Evolutionary conservation across 1,284 basidiomycete genomes (phyloP).

Genomic region (Trichosporon sp.): DNA sequence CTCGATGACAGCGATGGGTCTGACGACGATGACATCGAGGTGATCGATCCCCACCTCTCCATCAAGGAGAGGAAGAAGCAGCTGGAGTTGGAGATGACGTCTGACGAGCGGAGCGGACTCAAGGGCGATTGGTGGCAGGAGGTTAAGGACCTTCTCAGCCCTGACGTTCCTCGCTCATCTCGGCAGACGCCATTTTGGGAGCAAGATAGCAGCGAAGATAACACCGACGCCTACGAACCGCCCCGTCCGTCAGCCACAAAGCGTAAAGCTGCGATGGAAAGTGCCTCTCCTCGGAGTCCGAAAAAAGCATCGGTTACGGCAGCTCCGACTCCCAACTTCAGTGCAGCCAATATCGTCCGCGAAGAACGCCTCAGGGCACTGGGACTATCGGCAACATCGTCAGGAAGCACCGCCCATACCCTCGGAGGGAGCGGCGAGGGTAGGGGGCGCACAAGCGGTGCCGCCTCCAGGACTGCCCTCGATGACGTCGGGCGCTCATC

Average conservation of each 20-base stretch:
- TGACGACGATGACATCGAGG: constrained; percentile 9
- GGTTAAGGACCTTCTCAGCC: constrained; percentile 3
- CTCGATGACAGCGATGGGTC: not conserved
- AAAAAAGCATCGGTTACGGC: not conserved
- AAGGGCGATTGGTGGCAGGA: constrained; percentile 37
- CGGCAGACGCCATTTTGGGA: not conserved
- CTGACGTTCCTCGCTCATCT: not conserved
- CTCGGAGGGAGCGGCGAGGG: not conserved
- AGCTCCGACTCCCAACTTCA: not conserved
- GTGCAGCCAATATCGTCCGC: constrained; percentile 7
- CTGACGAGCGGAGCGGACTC: constrained; percentile 31
- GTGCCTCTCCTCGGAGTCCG: not conserved
- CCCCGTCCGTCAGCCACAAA: not conserved
- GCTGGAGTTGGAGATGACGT: constrained; percentile 42
- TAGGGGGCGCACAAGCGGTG: not conserved
- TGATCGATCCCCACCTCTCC: constrained; percentile 33
- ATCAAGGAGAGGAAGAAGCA: constrained; percentile 29
- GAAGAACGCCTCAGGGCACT: constrained; percentile 26
- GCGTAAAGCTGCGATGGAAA: not conserved
- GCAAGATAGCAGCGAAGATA: not conserved
- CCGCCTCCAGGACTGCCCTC: not conserved
- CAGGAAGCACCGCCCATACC: not conserved
- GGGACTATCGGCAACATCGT: constrained; percentile 15
- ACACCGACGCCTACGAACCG: not conserved
- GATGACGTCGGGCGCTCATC: not conserved